Evolutionary conservation across 1,284 basidiomycete species (phyloP), one percentile per base, ranked within the genome.

Genomic region (Cryptococcus jaspeensis): DNA sequence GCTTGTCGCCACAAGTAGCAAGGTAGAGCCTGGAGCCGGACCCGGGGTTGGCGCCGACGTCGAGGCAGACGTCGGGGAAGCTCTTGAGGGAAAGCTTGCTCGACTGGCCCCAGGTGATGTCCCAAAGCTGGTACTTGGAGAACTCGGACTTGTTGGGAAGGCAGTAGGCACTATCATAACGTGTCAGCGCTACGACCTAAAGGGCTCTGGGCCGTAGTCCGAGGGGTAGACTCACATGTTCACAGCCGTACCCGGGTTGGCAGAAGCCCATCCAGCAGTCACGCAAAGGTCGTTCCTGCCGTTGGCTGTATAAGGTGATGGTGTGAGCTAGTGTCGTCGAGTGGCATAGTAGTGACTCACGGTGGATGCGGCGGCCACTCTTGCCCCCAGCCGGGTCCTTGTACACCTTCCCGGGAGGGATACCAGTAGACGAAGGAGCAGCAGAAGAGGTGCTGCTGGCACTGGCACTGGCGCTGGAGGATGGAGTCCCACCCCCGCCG

Each of bases 321-420:
- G 1, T 8, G 32, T 28, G 13, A 42, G 11, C 35, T 44, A 18
- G 20, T 41, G 16, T 22, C 35, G 16, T 22, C 11, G 15, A 38
- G 22, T 15, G 18, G 8, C 20, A 13, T 22, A 38, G 15, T 48
- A 15, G 5, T 8, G 22, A 58, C 56, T 49, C 37, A 58, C 56
- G 59, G 43, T 55, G 55, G 28, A 61, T 56, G 23, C 59, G 39
- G 39, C 55, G 40, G 9, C 48, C 43, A 36, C 43, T 47, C 40
- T 57, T 51, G 15, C 42, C 48, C 16, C 20, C 20, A 47, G 52
- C 15, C 3, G 60, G 60, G 47, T 58, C 56, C 25, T 45, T 45
- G 53, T 52, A 59, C 3, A 59, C 46, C 7, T 6, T 28, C 23
- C 55, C 54, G n/a, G n/a, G 32, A 16, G 40, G 55, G 8, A 46